Conservation (phyloP, 257 asterid genomes). For the Salvia hispanica region DNA sequence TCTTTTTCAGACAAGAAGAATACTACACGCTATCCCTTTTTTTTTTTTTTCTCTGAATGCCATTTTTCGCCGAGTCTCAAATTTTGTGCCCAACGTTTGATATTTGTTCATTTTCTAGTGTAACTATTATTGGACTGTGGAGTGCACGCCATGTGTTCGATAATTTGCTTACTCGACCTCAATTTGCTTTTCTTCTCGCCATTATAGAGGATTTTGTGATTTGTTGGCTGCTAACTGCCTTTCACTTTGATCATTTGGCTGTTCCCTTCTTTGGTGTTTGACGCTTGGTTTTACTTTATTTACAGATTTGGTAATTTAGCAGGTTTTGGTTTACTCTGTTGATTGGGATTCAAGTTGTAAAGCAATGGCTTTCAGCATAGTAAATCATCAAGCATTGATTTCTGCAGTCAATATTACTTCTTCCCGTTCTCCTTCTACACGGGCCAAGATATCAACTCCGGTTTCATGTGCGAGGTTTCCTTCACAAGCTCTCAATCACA, state of each 20-base stretch:
- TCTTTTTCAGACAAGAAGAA: too few species aligned
- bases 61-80: slow-evolving; percentile 14
- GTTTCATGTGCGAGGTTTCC: slow-evolving; percentile 28
- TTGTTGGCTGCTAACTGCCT: not conserved
- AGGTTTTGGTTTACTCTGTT: not conserved
- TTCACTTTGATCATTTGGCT: not conserved
- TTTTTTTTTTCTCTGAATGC: slow-evolving; percentile 1
- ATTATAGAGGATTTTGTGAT: slow-evolving; percentile 16
- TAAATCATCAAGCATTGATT: slow-evolving; percentile 39
- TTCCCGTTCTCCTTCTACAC: slow-evolving; percentile 30
- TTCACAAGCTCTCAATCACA: slow-evolving; percentile 25
- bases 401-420: slow-evolving; percentile 34
- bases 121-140: not conserved
- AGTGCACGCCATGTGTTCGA: slow-evolving; percentile 45
- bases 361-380: slow-evolving; percentile 27
- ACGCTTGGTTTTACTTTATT: not conserved
- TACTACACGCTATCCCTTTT: slow-evolving; percentile 24
- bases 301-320: not conserved
- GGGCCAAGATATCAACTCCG: slow-evolving; percentile 26
- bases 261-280: too few species aligned
- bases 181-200: slow-evolving; percentile 8
- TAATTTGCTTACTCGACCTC: slow-evolving; percentile 27
- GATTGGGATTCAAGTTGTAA: not conserved
- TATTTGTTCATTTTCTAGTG: not conserved
- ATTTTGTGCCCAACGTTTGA: not conserved